Base-by-base conservation (phyloP, 768 basidiomycete genomes). In the Hypsizygus marmoreus region DNA sequence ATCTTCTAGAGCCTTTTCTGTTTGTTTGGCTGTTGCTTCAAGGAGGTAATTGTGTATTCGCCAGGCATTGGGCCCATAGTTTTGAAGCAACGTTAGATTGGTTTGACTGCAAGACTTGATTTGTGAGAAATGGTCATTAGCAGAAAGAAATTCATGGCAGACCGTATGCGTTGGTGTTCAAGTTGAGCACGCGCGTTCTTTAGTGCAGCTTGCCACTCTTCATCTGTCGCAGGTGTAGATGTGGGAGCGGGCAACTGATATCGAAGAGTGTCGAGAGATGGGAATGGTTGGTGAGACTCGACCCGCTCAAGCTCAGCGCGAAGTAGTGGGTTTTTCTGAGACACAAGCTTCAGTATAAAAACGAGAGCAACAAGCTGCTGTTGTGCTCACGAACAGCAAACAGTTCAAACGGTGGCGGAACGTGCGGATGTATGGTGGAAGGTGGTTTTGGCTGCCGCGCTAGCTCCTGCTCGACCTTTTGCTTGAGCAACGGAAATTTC, bases 11-110 rank as follows among this genome's bases (percentile, higher is more conserved):
- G 81, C 72, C 51, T 73, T 75, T 64, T 93, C 91, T 6, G 81
- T 70, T 47, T 82, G 79, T 56, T 84, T 85, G 6, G 85, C 82
- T 25, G 86, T 81, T 19, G 82, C 76, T 63, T 95, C 92, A 17
- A 94, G 69, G 24, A 89, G 74, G 59, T 92, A 93, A 65, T 97
- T 98, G 61, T 91, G 84, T 65, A 94, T 83, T 50, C 88, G 81
- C 88, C 91, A 95, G 10, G 89, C 87, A 71, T 98, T 97, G 13
- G 86, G 70, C 3, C 90, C 95, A 59, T 95, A 94, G 25, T 82
- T 85, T 61, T 93, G 85, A 25, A 95, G 68, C 23, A 98, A 71
- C 3, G 84, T 79, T 40, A 91, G 68, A 70, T 97, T 97, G 16
- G 84, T 86, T 55, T 88, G 83, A 52, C 95, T 95, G 26, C 53